Base-by-base conservation (phyloP, 768 basidiomycete species). In the Boletus sp. region DNA sequence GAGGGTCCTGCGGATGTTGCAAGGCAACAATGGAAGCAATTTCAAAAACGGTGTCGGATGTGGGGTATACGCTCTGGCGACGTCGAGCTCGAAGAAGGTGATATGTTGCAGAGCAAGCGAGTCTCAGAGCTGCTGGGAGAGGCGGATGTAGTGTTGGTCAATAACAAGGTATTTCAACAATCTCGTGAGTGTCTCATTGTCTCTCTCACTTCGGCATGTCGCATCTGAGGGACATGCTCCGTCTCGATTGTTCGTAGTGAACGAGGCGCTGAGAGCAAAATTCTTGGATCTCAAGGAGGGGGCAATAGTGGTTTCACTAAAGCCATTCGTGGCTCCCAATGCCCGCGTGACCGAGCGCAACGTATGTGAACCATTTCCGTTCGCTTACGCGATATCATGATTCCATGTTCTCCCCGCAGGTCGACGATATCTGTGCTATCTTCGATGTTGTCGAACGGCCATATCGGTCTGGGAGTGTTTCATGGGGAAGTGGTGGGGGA, bases 251-350 rank as follows among this genome's bases (percentile, higher is more conserved):
- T 17, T 42, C 38, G 11, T 53, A 92, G 89, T 98, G 56, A 98
- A 98, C 70, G 90, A 92, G 64, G 83, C 85, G 1, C 74, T 99
- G 15, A 79, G 89, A 42, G 85, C 89, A 29, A 88, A 93, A 64
- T 98, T 98, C 72, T 76, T 99, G 51, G 97, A 99, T 65, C 75
- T 98, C 55, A 97, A 93, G 65, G 92, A 96, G 55, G 91, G 92
- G 19, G 93, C 94, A 0, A 85, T 85, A 45, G 89, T 99, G 44
- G 82, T 98, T 35, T 93, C 91, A 19, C 74, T 99, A 17, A 84
- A 87, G 54, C 92, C 93, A 1, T 97, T 92, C 58, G 86, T 94
- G 52, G 81, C 86, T 32, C 81, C 83, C 0, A 76, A 87, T 60
- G 87, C 85, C 40, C 83, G 90, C 35, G 76, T 97, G 53, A 92